A percentile compares a stretch with the other conserved stretches of the same genome.
Evolutionary conservation across 164 flowering plant genomes (phyloP).

Genomic region (Vitis amurensis): DNA sequence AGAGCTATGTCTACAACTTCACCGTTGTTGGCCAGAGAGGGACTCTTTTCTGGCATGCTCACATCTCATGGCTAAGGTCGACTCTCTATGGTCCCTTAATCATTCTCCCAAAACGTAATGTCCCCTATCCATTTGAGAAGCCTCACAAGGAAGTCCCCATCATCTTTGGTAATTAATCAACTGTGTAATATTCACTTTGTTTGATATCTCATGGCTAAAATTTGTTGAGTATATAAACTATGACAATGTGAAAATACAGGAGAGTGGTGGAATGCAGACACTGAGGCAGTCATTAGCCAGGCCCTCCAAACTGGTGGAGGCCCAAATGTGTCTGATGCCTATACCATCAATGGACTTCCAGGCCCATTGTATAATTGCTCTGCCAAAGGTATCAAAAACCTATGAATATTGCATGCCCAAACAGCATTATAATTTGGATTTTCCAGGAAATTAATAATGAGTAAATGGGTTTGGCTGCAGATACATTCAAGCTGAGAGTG

Average conservation of each 20-base stretch:
- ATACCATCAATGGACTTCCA: conserved; percentile 35
- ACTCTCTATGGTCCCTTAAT: conserved; percentile 26
- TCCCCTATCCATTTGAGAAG: conserved; percentile 21
- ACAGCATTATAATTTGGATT: too few relatives aligned
- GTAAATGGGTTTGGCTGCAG: conserved; percentile 11
- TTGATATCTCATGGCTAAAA: too few relatives aligned
- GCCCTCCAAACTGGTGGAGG: conserved; percentile 45
- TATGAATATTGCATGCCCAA: too few relatives aligned
- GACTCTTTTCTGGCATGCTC: conserved; percentile 25
- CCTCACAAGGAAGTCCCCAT: conserved; percentile 24
- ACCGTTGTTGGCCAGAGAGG: conserved; percentile 28
- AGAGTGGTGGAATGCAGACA: conserved; percentile 43
- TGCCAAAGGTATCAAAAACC: conserved; percentile 23
- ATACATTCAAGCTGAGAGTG: conserved; percentile 37
- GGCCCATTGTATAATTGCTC: conserved; percentile 47
- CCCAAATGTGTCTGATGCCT: conserved; percentile 47
- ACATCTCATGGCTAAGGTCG: conserved; percentile 28
- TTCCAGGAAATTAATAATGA: too few relatives aligned
- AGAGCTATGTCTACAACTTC: conserved; percentile 28
- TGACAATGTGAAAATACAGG: conserved; percentile 20
- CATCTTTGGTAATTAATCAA: conserved; percentile 16
- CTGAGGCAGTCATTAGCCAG: conserved; percentile 42
- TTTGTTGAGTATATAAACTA: too few relatives aligned
- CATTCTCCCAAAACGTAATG: conserved; percentile 24
- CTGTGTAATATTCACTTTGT: too few relatives aligned